phyloP scores from a whole-genome alignment of 371 early-diverging fungal genomes.

The Globomyces sp. region DNA sequence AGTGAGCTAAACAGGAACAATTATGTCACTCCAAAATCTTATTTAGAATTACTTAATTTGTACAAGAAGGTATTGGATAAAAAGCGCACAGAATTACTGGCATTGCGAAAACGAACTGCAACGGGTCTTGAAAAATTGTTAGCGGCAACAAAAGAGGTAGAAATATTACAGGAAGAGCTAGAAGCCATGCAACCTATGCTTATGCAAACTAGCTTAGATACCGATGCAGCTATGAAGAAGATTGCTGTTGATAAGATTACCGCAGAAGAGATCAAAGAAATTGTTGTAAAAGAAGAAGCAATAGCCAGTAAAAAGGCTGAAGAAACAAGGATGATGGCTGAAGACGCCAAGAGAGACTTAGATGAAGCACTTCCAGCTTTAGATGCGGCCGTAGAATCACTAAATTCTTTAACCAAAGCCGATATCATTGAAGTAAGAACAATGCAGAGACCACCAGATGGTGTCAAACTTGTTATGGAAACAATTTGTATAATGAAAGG shows the following conservation, averaged over 20 bases:
- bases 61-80: slow-evolving; percentile 55
- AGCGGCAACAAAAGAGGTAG: slow-evolving; percentile 59
- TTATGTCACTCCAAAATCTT: slow-evolving; percentile 58
- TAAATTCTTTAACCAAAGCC: slow-evolving; percentile 58
- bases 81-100: slow-evolving; percentile 53
- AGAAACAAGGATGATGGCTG: slow-evolving; percentile 59
- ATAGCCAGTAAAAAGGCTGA: slow-evolving; percentile 57
- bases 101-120: slow-evolving; percentile 54
- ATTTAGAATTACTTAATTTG: slow-evolving; percentile 52
- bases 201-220: slow-evolving; percentile 57
- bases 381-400: slow-evolving; percentile 57
- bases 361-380: slow-evolving; percentile 62
- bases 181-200: slow-evolving; percentile 63
- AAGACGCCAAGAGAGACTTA: slow-evolving; percentile 60
- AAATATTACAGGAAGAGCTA: slow-evolving; percentile 58
- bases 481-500: slow-evolving; percentile 63
- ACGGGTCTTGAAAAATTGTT: slow-evolving; percentile 60
- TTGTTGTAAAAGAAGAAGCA: slow-evolving; percentile 48
- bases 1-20: slow-evolving; percentile 53
- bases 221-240: slow-evolving; percentile 58
- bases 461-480: slow-evolving; percentile 65
- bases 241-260: slow-evolving; percentile 58
- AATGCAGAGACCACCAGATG: slow-evolving; percentile 69
- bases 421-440: slow-evolving; percentile 65
- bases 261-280: slow-evolving; percentile 56